These are phyloP conservation scores for Phialophora macrospora DNA, from an alignment of 2,329 filamentous ascomycete species.

Conservation along the genomic window DNA sequence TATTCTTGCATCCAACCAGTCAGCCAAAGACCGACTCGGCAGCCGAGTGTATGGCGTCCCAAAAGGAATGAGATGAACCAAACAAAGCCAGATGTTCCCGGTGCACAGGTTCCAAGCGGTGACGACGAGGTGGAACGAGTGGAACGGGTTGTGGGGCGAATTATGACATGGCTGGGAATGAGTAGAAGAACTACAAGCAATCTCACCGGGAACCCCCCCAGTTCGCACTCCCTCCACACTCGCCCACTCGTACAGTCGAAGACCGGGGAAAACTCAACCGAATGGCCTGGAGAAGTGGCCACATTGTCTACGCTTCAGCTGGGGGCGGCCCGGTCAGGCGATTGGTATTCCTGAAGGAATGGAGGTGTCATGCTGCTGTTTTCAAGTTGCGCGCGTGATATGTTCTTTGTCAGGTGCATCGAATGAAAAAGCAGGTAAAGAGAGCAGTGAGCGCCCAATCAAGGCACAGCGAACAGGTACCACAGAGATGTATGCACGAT, in stretches of 20 bases:
- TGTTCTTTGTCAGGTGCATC: constrained; percentile 8
- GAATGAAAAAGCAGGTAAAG: constrained; percentile 9
- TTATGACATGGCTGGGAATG: constrained; percentile 8
- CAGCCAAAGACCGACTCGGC: constrained; percentile 19
- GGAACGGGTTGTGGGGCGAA: constrained; percentile 10
- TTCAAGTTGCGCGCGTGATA: constrained; percentile 19
- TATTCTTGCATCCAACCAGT: background rate
- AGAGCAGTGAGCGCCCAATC: background rate
- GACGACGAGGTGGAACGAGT: background rate
- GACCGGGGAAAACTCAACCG: constrained; percentile 2
- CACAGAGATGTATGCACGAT: background rate
- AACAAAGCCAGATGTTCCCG: constrained; percentile 1
- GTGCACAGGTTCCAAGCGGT: background rate
- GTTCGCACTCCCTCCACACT: background rate
- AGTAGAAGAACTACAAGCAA: background rate
- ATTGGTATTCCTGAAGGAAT: constrained; percentile 9
- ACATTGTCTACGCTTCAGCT: constrained; percentile 9
- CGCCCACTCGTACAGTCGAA: background rate
- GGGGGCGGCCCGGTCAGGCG: constrained; percentile 1
- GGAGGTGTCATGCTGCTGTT: constrained; percentile 12
- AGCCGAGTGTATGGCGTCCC: constrained; percentile 13
- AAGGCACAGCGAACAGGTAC: background rate
- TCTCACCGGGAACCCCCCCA: background rate
- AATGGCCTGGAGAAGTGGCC: constrained; percentile 9
- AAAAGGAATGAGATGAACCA: constrained; percentile 9